A percentile compares a stretch with the other conserved stretches of the same genome.
Evolutionary conservation across 768 basidiomycete species (phyloP).

Genomic region (Amyloporia xantha): DNA sequence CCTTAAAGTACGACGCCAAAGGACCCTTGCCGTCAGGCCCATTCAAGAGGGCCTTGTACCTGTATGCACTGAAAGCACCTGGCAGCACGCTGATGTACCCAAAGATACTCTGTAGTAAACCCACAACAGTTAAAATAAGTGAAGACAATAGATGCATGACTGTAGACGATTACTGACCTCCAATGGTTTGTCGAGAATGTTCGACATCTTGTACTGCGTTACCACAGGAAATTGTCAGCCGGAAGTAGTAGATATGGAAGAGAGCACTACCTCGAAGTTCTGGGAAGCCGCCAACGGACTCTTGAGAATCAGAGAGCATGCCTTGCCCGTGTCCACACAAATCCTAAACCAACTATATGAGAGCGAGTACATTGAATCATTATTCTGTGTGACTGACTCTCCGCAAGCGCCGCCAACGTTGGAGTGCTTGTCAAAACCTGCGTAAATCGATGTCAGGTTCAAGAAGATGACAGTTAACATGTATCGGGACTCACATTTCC

Average conservation of each 20-base stretch:
- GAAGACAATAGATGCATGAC: too few species aligned
- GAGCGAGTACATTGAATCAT: not conserved
- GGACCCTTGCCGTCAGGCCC: slow-evolving; percentile 86
- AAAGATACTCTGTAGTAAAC: slow-evolving; percentile 63
- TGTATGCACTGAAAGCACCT: slow-evolving; percentile 88
- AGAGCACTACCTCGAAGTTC: slow-evolving; percentile 95
- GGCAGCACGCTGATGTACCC: slow-evolving; percentile 86
- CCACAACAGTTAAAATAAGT: too few species aligned
- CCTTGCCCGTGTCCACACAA: slow-evolving; percentile 74
- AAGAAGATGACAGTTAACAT: not conserved
- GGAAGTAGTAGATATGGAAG: slow-evolving; percentile 7
- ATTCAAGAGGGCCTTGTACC: slow-evolving; percentile 83
- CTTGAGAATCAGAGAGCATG: slow-evolving; percentile 60
- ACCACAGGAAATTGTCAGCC: not conserved
- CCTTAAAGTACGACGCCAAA: slow-evolving; percentile 89
- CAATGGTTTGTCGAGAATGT: slow-evolving; percentile 92
- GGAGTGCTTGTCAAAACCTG: slow-evolving; percentile 70
- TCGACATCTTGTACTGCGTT: slow-evolving; percentile 85
- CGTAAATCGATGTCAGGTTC: not conserved
- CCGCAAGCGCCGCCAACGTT: slow-evolving; percentile 94
- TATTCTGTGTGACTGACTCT: slow-evolving; percentile 43
- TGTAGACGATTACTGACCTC: slow-evolving; percentile 50
- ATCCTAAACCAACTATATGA: slow-evolving; percentile 38
- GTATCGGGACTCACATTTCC: slow-evolving; percentile 67
- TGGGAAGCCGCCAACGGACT: slow-evolving; percentile 88